A percentile compares a stretch with the other conserved stretches of the same genome.
phyloP scores from a whole-genome alignment of 2,329 filamentous ascomycete species.

The Byssoonygena ceratinophila region DNA sequence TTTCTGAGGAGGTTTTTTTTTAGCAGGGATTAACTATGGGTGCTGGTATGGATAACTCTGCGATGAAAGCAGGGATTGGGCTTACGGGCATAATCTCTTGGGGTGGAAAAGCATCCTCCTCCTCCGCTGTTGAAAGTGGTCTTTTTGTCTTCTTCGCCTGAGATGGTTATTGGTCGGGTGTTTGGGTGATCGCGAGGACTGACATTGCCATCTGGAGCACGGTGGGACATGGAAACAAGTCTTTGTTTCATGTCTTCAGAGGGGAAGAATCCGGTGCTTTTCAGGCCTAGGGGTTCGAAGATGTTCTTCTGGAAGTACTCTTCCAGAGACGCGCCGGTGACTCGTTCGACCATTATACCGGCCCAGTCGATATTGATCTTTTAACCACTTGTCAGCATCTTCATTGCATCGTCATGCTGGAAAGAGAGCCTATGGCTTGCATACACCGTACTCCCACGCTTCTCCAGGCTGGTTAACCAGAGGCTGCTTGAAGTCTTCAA shows the following conservation, averaged over 20 bases:
- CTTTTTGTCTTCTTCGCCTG: conserved; percentile 36
- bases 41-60: too few species aligned
- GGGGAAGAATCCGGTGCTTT: conserved; percentile 49
- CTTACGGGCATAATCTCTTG: conserved; percentile 51
- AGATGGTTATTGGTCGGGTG: conserved; percentile 38
- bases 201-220: conserved; percentile 38
- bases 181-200: conserved; percentile 42
- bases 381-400: background rate
- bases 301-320: conserved; percentile 43
- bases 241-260: conserved; percentile 44
- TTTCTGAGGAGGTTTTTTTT: conserved; percentile 31
- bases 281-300: conserved; percentile 40
- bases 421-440: conserved; percentile 18
- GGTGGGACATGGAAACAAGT: conserved; percentile 49
- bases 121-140: conserved; percentile 50
- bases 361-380: conserved; percentile 48
- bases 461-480: conserved; percentile 54
- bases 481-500: conserved; percentile 46
- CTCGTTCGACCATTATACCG: conserved; percentile 41
- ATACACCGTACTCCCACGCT: conserved; percentile 50
- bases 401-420: background rate
- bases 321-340: conserved; percentile 37
- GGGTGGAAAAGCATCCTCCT: conserved; percentile 50
- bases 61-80: conserved; percentile 6
- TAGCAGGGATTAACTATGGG: too few species aligned